Conservation (phyloP, 176 grass and related monocot genomes). For the Triticum dicoccoides region DNA sequence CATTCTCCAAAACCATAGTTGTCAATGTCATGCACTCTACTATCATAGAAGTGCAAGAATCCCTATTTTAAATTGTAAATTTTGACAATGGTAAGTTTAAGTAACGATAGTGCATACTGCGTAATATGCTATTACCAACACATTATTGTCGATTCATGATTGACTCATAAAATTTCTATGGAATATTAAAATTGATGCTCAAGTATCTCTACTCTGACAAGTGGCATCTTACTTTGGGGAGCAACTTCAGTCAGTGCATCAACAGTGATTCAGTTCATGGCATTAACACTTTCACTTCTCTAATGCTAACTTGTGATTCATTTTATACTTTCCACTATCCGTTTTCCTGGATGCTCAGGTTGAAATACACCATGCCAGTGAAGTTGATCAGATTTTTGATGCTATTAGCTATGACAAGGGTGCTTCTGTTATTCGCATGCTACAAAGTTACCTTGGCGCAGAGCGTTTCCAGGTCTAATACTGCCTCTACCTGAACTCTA, state of each 20-base stretch:
- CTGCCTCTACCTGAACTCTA: not conserved
- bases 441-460: slow-evolving; percentile 85
- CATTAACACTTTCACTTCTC: slow-evolving; percentile 15
- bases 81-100: not conserved
- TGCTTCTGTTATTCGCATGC: slow-evolving; percentile 79
- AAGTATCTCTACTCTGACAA: not conserved
- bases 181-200: slow-evolving; percentile 5
- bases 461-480: slow-evolving; percentile 74
- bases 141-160: not conserved
- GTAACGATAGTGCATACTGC: not conserved
- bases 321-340: slow-evolving; percentile 5
- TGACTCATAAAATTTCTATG: slow-evolving; percentile 4
- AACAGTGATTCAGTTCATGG: not conserved
- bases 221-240: slow-evolving; percentile 8
- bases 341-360: slow-evolving; percentile 44
- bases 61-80: not conserved
- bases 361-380: slow-evolving; percentile 79
- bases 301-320: slow-evolving; percentile 6
- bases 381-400: slow-evolving; percentile 85
- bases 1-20: not conserved
- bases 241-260: not conserved
- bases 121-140: not conserved
- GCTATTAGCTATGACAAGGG: slow-evolving; percentile 90
- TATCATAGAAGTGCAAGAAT: not conserved
- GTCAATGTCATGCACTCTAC: not conserved